Evolutionary conservation across 352 stramenopile species (phyloP).

Genomic region (Peronospora farinosa): DNA sequence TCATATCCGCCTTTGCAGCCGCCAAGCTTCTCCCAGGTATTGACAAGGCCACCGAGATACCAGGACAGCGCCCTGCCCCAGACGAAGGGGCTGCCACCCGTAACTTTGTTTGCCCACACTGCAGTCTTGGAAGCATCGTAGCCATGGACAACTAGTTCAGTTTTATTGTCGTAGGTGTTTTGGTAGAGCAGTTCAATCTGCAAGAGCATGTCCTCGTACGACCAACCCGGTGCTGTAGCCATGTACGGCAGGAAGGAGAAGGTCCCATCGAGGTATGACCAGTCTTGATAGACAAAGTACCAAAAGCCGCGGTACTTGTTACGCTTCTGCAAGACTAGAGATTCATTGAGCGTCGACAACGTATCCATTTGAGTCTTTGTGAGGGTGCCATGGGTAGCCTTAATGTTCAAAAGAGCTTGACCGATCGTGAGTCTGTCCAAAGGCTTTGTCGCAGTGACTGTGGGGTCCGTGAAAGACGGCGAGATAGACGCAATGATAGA

Average conservation of each 20-base stretch:
- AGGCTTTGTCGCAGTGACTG: slow-evolving; percentile 18
- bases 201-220: slow-evolving; percentile 25
- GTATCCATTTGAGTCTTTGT: slow-evolving; percentile 9
- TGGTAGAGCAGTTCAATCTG: slow-evolving; percentile 25
- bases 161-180: slow-evolving; percentile 21
- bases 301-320: slow-evolving; percentile 28
- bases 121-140: slow-evolving; percentile 20
- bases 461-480: slow-evolving; percentile 12
- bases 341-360: slow-evolving; percentile 15
- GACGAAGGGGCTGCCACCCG: slow-evolving; percentile 20
- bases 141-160: slow-evolving; percentile 5
- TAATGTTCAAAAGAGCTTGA: slow-evolving; percentile 9
- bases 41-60: slow-evolving; percentile 26
- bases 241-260: slow-evolving; percentile 30
- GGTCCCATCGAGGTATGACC: slow-evolving; percentile 27
- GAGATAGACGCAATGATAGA: slow-evolving; percentile 21
- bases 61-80: slow-evolving; percentile 24
- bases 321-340: slow-evolving; percentile 19
- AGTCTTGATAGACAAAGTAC: slow-evolving; percentile 30
- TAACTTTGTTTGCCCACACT: slow-evolving; percentile 24
- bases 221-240: slow-evolving; percentile 20
- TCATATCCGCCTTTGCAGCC: slow-evolving; percentile 4
- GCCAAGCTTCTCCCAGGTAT: slow-evolving; percentile 19
- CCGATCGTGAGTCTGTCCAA: slow-evolving; percentile 25
- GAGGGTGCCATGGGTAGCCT: too few relatives aligned